Evolutionary conservation across 208 protist genomes (phyloP).

Genomic region (Crithidia acanthocephali): DNA sequence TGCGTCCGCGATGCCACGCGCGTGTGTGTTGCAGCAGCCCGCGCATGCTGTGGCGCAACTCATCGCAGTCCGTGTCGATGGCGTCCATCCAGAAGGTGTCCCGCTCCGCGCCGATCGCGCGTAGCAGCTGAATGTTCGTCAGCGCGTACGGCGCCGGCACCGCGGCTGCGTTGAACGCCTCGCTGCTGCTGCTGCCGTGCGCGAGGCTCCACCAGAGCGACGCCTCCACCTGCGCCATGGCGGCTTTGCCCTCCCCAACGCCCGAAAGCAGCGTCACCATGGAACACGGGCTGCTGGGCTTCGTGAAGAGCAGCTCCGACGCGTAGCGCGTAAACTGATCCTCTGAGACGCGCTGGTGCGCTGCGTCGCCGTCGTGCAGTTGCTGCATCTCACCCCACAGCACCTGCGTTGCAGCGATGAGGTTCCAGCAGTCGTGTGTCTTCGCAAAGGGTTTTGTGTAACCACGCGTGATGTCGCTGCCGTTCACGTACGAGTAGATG

Average conservation of each 20-base stretch:
- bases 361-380: not conserved
- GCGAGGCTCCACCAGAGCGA: slow-evolving; percentile 14
- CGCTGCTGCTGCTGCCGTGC: not conserved
- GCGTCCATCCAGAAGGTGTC: slow-evolving; percentile 6
- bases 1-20: slow-evolving; percentile 16
- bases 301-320: slow-evolving; percentile 15
- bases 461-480: slow-evolving; percentile 29
- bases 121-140: slow-evolving; percentile 18
- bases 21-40: slow-evolving; percentile 24
- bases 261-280: slow-evolving; percentile 15
- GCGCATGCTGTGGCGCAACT: slow-evolving; percentile 31
- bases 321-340: not conserved
- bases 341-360: not conserved
- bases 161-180: not conserved
- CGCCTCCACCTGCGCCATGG: slow-evolving; percentile 15
- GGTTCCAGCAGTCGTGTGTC: slow-evolving; percentile 14
- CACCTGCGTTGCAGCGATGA: slow-evolving; percentile 20
- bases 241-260: slow-evolving; percentile 2
- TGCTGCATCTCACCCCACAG: slow-evolving; percentile 26
- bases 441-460: slow-evolving; percentile 27
- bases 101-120: slow-evolving; percentile 3
- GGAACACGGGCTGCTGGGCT: slow-evolving; percentile 3
- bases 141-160: slow-evolving; percentile 9
- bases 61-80: slow-evolving; percentile 29
- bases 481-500: slow-evolving; percentile 35